These are phyloP conservation scores for Agrocybe pediades DNA, from an alignment of 768 basidiomycete genomes.

Conservation along the genomic window DNA sequence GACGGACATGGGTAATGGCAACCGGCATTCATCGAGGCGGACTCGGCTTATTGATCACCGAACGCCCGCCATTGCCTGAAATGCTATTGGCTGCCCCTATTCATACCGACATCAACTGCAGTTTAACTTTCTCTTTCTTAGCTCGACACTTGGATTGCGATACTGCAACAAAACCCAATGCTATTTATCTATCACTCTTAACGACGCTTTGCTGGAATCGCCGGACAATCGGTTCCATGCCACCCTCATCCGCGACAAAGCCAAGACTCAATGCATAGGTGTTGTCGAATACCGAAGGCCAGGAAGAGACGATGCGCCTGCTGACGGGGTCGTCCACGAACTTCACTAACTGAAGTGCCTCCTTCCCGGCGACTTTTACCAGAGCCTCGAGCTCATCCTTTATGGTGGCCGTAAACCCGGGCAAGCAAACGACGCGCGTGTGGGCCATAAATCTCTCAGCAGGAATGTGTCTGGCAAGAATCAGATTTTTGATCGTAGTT, in stretches of 20 bases:
- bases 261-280: slow-evolving; percentile 43
- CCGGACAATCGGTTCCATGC: slow-evolving; percentile 45
- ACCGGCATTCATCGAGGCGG: no score
- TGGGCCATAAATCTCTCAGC: slow-evolving; percentile 41
- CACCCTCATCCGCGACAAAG: slow-evolving; percentile 45
- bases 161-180: no score
- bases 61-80: no score
- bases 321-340: slow-evolving; percentile 47
- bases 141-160: no score
- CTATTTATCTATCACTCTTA: slow-evolving; percentile 4
- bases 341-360: slow-evolving; percentile 45
- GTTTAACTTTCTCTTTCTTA: no score
- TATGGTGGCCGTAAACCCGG: slow-evolving; percentile 60
- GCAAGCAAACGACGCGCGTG: slow-evolving; percentile 57
- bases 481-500: slow-evolving; percentile 55
- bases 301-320: slow-evolving; percentile 46
- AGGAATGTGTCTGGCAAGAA: slow-evolving; percentile 48
- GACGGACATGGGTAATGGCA: no score
- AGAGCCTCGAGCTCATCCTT: slow-evolving; percentile 57
- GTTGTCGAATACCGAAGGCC: slow-evolving; percentile 50
- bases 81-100: no score
- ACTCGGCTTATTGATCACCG: no score
- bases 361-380: slow-evolving; percentile 49
- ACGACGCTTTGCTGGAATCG: slow-evolving; percentile 26
- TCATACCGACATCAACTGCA: no score